These are phyloP conservation scores for Alloascoidea hylecoeti DNA, from an alignment of 805 yeast genomes.

Conservation along the genomic window DNA sequence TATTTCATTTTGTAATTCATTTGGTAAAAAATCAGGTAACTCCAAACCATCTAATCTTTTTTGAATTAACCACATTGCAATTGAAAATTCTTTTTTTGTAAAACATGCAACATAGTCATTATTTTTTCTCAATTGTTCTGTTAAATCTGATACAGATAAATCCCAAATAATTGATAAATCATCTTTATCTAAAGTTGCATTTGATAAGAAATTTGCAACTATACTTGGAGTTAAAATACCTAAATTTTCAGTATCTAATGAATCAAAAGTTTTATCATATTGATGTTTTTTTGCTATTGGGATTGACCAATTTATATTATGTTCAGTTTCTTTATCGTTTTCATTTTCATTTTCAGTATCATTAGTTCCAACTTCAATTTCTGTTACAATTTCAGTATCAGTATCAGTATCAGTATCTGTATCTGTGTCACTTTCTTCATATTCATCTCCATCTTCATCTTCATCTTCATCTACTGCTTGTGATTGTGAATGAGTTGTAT, in stretches of 20 bases:
- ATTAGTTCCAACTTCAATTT: no score
- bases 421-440: no score
- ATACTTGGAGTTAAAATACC: slow-evolving; percentile 64
- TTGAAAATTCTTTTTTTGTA: slow-evolving; percentile 70
- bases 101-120: slow-evolving; percentile 29
- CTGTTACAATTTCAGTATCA: no score
- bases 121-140: slow-evolving; percentile 41
- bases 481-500: no score
- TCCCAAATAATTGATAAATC: slow-evolving; percentile 87
- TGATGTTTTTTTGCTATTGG: slow-evolving; percentile 58
- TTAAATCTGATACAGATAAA: slow-evolving; percentile 75
- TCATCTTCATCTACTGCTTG: no score
- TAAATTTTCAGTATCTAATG: slow-evolving; percentile 40
- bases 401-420: no score
- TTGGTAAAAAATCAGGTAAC: slow-evolving; percentile 68
- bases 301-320: slow-evolving; percentile 70
- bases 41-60: slow-evolving; percentile 65
- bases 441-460: no score
- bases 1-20: neutral
- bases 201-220: slow-evolving; percentile 79
- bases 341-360: no score
- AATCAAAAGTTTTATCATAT: slow-evolving; percentile 66
- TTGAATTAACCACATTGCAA: slow-evolving; percentile 89
- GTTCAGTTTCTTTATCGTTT: no score
- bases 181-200: slow-evolving; percentile 76